phyloP scores from a whole-genome alignment of 2,329 filamentous ascomycete genomes.

The Aspergillus bombycis region DNA sequence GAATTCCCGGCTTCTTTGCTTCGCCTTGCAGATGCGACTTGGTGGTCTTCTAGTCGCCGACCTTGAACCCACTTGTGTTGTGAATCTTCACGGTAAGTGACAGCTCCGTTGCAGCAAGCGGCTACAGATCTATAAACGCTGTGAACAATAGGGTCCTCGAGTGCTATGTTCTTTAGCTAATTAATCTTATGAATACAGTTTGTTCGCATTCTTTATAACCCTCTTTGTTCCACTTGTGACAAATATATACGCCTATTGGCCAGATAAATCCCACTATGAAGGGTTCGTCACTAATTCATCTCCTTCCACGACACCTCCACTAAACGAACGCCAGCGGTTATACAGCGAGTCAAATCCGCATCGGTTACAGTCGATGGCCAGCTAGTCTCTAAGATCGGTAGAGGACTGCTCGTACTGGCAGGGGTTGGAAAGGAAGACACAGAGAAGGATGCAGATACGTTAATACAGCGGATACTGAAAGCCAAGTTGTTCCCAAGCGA shows the following conservation, averaged over 20 bases:
- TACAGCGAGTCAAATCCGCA: slow-evolving; percentile 92
- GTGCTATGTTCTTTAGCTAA: neutral
- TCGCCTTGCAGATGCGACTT: neutral
- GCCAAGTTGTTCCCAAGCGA: slow-evolving; percentile 91
- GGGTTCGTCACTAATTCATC: slow-evolving; percentile 33
- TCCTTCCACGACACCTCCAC: neutral
- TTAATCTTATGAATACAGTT: neutral
- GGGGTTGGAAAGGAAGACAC: slow-evolving; percentile 90
- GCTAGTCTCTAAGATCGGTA: slow-evolving; percentile 86
- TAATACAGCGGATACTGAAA: slow-evolving; percentile 85
- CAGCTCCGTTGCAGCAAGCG: slow-evolving; percentile 4
- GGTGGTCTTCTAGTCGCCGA: neutral
- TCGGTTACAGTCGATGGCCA: slow-evolving; percentile 94
- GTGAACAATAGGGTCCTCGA: neutral
- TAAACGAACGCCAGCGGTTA: slow-evolving; percentile 66
- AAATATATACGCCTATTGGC: neutral
- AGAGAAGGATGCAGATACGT: slow-evolving; percentile 78
- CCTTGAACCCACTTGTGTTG: neutral
- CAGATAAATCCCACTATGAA: slow-evolving; percentile 37
- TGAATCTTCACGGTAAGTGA: neutral
- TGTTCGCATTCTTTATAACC: neutral
- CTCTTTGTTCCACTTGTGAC: neutral
- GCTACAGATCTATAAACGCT: neutral
- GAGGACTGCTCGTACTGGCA: slow-evolving; percentile 86
- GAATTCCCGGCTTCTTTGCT: neutral